Evolutionary conservation across 2,329 filamentous ascomycete genomes (phyloP), one percentile per base, ranked within the genome.

Genomic region (Aureobasidium sp.): DNA sequence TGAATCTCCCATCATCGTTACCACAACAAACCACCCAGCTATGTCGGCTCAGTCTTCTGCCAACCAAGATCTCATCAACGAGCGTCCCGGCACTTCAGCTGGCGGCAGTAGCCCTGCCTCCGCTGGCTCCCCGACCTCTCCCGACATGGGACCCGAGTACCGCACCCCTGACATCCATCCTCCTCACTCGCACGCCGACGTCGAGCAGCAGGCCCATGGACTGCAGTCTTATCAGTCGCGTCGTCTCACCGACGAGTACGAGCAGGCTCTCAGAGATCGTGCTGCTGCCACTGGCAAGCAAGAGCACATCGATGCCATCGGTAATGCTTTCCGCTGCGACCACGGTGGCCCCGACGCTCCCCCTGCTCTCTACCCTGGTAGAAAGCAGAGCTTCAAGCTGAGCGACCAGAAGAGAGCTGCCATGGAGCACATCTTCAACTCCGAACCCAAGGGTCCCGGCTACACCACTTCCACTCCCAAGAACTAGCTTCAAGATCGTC

Each of bases 341-440:
- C 37, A 44, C 7, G 46, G 15, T 36, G 58, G n/a, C 41, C 36
- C 59, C 13, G 51, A 55, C 12, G 60, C 48, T n/a, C 64, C 56
- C 64, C 66, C 68, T 44, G 65, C 63, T 32, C 53, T 62, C 13
- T 8, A 29, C 32, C 23, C 23, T 8, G 46, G 46, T 2, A 64
- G 69, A 36, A 62, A 67, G 61, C 70, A 68, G 61, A 72, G 69
- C 60, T 73, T 68, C 66, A 70, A 67, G 52, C 63, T 65, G 65
- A 62, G 64, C 15, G 71, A 74, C 56, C 64, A 66, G 65, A 72
- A 70, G 66, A 66, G 72, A 8, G 64, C 67, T 27, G 60, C 66
- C 52, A 69, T 70, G 65, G 69, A 70, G 65, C 61, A 66, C 48
- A 66, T 70, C 63, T 56, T 72, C 44, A 55, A 27, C 32, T 52